These are phyloP conservation scores for Pleurotus eryngii DNA, from an alignment of 768 basidiomycete species.

Conservation along the genomic window DNA sequence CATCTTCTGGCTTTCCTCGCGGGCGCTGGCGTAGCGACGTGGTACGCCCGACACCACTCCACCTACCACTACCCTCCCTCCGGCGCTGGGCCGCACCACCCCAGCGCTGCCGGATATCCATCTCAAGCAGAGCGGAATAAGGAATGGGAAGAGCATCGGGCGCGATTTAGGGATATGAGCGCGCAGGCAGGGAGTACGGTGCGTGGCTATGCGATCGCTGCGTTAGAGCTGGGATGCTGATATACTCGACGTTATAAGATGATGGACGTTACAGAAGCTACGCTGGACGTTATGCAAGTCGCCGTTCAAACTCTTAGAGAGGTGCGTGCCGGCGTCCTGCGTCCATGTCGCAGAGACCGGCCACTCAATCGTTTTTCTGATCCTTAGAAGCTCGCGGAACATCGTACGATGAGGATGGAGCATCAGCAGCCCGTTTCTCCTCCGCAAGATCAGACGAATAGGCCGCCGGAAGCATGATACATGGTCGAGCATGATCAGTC, in stretches of 20 bases:
- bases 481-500: no score
- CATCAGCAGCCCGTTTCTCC: neutral
- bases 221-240: neutral
- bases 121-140: neutral
- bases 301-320: constrained; percentile 1
- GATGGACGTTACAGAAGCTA: constrained; percentile 1
- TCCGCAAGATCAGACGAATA: neutral
- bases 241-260: neutral
- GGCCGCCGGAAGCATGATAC: no score
- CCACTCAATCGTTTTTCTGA: no score
- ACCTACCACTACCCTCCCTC: neutral
- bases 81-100: neutral
- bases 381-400: neutral
- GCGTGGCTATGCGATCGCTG: neutral
- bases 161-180: constrained; percentile 6
- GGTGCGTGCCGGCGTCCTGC: neutral
- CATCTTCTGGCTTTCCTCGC: neutral
- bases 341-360: no score
- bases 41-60: neutral
- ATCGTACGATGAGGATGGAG: neutral
- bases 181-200: constrained; percentile 1
- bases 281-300: constrained; percentile 3
- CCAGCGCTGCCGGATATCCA: no score
- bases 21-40: constrained; percentile 1
- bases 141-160: constrained; percentile 2